Evolutionary conservation across 2,329 filamentous ascomycete species (phyloP), one percentile per base, ranked within the genome.

Genomic region (Aspergillus puulaauensis): DNA sequence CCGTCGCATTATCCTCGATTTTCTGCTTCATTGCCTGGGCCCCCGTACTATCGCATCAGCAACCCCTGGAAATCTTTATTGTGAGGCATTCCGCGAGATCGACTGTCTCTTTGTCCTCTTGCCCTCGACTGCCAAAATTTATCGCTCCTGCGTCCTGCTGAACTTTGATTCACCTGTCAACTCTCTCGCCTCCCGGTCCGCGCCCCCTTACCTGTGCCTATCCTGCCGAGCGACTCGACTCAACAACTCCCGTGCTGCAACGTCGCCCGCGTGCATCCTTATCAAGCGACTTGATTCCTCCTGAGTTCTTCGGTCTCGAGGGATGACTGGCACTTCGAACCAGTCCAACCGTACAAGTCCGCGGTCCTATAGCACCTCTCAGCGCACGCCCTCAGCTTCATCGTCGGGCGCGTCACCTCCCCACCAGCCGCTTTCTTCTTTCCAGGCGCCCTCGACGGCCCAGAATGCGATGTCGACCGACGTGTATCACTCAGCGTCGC

Each of bases 391-490:
- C 56, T 75, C 74, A 33, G 70, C 74, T 37, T 75, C 73, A 15
- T 75, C 73, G 63, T 75, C 73, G 63, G 70, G 70, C 64, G 73
- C 73, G 33, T 75, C 74, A 59, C 74, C 74, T 57, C 67, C 67
- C 21, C 70, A 73, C 45, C 68, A 70, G 61, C 67, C 71, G 56
- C 64, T 73, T 55, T 60, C 67, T 54, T 67, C 69, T 50, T 66
- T 70, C 41, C 73, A 73, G 65, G 64, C 66, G 64, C 66, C 75
- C 52, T 66, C 71, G 58, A 71, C 68, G 66, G 68, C 70, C 64
- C 74, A 76, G 70, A 73, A 75, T 74, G 73, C 70, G 64, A 75
- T 76, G 73, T 73, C 75, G 68, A 71, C 74, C 66, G 75, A 77
- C 67, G 73, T 77, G 64, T 76, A 77, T 59, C 73, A 66, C 59